These are phyloP conservation scores for Chaetomium cochliodes DNA, from an alignment of 495 filamentous ascomycete genomes.

Conservation along the genomic window DNA sequence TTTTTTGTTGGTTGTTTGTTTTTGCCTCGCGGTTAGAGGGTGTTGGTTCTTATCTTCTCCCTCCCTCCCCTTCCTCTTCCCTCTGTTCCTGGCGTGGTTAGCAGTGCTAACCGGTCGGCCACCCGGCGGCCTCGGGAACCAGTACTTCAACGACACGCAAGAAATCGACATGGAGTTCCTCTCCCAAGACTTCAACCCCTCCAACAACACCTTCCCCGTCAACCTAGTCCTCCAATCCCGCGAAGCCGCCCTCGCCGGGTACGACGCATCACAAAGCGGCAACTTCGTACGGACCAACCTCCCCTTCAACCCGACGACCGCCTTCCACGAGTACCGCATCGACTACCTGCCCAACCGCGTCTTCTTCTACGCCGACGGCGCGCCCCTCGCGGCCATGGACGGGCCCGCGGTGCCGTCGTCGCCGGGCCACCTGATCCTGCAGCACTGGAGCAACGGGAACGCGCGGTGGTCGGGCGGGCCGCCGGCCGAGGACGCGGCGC, in stretches of 20 bases:
- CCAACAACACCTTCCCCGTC: slow-evolving; percentile 52
- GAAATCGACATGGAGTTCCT: slow-evolving; percentile 80
- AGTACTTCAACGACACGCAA: slow-evolving; percentile 75
- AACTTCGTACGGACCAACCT: slow-evolving; percentile 56
- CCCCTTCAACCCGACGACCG: slow-evolving; percentile 59
- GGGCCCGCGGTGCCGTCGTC: slow-evolving; percentile 53
- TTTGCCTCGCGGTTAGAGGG: too few species aligned
- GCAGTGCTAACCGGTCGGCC: not conserved
- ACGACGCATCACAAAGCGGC: slow-evolving; percentile 55
- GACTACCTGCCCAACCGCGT: slow-evolving; percentile 64
- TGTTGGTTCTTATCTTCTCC: not conserved
- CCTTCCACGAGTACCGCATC: slow-evolving; percentile 73
- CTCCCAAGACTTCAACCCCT: slow-evolving; percentile 54
- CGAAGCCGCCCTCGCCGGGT: slow-evolving; percentile 52
- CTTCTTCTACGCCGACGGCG: slow-evolving; percentile 63
- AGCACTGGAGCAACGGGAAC: slow-evolving; percentile 79
- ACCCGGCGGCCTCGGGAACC: not conserved
- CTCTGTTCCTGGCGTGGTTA: not conserved
- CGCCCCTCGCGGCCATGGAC: slow-evolving; percentile 54
- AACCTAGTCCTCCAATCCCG: slow-evolving; percentile 72
- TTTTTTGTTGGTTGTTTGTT: not conserved
- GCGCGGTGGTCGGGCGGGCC: slow-evolving; percentile 66
- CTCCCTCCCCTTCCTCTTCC: too few species aligned
- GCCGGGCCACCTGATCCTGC: slow-evolving; percentile 64
- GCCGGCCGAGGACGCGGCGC: slow-evolving; percentile 56